These are phyloP conservation scores for Microcos paniculata DNA, from an alignment of 345 rosid species.

Conservation along the genomic window DNA sequence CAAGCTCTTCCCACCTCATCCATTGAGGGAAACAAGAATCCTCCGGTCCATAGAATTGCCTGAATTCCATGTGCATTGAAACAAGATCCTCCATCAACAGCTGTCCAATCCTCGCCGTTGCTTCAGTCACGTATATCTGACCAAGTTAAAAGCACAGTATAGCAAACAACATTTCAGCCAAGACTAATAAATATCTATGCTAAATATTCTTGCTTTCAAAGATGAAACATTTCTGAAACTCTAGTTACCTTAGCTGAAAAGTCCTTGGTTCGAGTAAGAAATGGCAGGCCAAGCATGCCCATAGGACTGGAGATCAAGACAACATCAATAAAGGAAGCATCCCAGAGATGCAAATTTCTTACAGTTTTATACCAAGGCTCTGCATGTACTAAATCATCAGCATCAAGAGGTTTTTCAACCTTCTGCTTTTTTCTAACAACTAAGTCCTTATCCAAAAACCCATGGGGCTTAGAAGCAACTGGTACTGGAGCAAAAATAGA, in stretches of 20 bases:
- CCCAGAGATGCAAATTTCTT: conserved; percentile 71
- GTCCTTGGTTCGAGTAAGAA: conserved; percentile 53
- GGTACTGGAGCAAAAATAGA: conserved; percentile 65
- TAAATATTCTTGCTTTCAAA: too few species aligned
- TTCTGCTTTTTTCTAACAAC: conserved; percentile 43
- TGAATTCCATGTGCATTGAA: conserved; percentile 67
- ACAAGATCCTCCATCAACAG: conserved; percentile 91
- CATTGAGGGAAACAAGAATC: conserved; percentile 53
- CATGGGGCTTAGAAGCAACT: conserved; percentile 15
- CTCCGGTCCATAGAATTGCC: conserved; percentile 53
- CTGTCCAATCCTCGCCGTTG: conserved; percentile 67
- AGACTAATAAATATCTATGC: background rate
- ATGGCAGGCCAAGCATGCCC: conserved; percentile 88
- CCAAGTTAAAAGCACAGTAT: conserved; percentile 22
- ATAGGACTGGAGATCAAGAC: conserved; percentile 73
- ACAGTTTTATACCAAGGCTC: conserved; percentile 89
- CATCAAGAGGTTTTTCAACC: conserved; percentile 38
- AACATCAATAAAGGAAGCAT: conserved; percentile 66
- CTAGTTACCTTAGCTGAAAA: conserved; percentile 76
- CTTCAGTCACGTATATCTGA: conserved; percentile 78
- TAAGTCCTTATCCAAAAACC: conserved; percentile 22
- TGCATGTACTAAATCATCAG: conserved; percentile 46
- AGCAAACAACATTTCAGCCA: conserved; percentile 11
- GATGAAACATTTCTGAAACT: too few species aligned
- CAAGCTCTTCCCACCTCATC: conserved; percentile 69